Evolutionary conservation across 257 asterid species (phyloP), one percentile per base, ranked within the genome.

Genomic region (Solanum pimpinellifolium): DNA sequence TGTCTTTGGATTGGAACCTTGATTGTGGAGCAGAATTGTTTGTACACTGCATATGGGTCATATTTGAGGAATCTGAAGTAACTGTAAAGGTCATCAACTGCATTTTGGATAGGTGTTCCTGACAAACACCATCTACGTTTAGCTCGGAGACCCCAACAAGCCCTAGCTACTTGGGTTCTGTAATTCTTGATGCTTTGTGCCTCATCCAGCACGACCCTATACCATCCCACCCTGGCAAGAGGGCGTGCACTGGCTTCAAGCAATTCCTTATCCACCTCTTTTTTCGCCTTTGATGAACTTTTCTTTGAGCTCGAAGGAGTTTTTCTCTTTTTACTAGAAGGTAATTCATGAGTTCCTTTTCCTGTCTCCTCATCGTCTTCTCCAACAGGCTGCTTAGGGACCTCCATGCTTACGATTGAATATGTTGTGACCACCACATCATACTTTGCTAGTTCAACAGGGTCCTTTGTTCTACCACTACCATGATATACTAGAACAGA

Each of bases 61-160:
- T 92, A 97, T 88, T 98, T 91, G 87, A 97, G 99, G 92, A 97
- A 97, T 90, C 99, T 95, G 90, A 97, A 97, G 89, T 97, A 96
- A 92, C 99, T 97, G 88, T 96, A 97, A 83, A 96, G 97, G 91
- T 97, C 99, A 81, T 97, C 99, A 44, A 97, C 91, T 60, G 99
- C 92, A 88, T 97, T 97, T 90, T 96, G 99, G 89, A 97, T 95
- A 21, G 99, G 99, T n/a, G 99, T 97, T 90, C 99, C 99, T 0
- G 99, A 97, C 69, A 97, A 94, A 90, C 99, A 97, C 99, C 99
- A 97, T 84, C 99, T 93, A 27, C 98, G 97, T 91, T 97, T 97
- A 86, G 99, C 99, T 81, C 99, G 99, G 77, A 97, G 99, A 88
- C 99, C 99, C 99, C 99, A 97, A 89, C 99, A 97, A 78, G 99